Evolutionary conservation across 2,329 filamentous ascomycete genomes (phyloP), one percentile per base, ranked within the genome.

Genomic region (Trichoderma atrobrunneum): DNA sequence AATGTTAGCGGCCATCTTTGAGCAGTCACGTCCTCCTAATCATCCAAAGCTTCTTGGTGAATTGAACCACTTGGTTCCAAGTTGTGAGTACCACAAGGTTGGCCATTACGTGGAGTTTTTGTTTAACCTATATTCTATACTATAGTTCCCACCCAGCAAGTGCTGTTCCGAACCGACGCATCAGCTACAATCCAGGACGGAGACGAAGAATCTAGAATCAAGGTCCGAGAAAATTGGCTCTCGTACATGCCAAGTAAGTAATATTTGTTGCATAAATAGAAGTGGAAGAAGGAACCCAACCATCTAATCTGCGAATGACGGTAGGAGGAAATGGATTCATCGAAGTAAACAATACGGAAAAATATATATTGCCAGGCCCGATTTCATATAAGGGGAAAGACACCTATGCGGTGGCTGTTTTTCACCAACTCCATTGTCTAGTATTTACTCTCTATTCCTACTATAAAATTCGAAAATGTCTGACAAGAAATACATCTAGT

Each of bases 381-480:
- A 68, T 68, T 24, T 1, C 10, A 26, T 43, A 21, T 30, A 1
- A 43, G 4, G 65, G 34, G 3, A 43, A 59, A 30, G 7, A 26
- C 11, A 59, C 34, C 34, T 68, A 68, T 43, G 30, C 65, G 7
- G 16, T 68, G 7, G 65, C 65, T 43, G 65, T 68, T 32, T 68
- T 68, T 26, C 65, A 68, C 11, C 65, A 68, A 26, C 54, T 68
- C 24, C 65, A 68, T 21, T 68, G 65, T 30, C 39, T 68, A 34
- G 65, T 68, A 68, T 14, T 57, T 68, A n/a, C 16, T 24, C 21
- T 4, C 34, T 5, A 14, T 12, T 30, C 28, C 12, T 24, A 5
- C 3, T 21, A 8, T 11, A 30, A 14, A 0, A 3, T 16, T 7
- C 21, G 11, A 2, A 5, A 28, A 21, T 16, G 8, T 59, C 36